Evolutionary conservation across 495 filamentous ascomycete genomes (phyloP), one percentile per base, ranked within the genome.

Genomic region (Daldinia childiae): DNA sequence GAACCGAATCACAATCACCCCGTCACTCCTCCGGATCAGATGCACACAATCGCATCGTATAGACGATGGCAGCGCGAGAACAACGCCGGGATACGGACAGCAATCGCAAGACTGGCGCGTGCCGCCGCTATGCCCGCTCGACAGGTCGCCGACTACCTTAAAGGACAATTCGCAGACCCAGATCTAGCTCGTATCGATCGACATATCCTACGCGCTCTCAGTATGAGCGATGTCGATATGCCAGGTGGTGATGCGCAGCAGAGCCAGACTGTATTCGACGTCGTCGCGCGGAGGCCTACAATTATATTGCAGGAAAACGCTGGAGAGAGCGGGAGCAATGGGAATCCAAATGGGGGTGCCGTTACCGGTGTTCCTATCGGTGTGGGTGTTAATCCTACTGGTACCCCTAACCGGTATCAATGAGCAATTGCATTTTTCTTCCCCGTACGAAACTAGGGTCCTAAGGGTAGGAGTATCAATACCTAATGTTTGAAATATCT

Each of bases 21-120:
- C 29, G 70, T 69, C 27, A 77, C 75, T 0, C 58, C 65, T 7
- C 64, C 73, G 17, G 75, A 75, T 14, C 60, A 72, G 50, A 77
- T 77, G 75, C 73, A 77, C 52, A 75, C 66, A 30, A 52, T 77
- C 14, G 75, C 75, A 4, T 73, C 72, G 38, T 77, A 77, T 43
- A 73, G 75, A 8, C 73, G 75, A 7, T 77, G 75, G 75, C 75
- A 77, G 58, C 66, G 72, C 24, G 75, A 77, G 21, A 77, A 77
- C 36, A 75, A 72, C 27, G 75, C 75, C 48, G 75, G 75, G n/a
- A 71, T 77, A 39, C 60, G 75, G 6, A 24, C 48, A 21, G 73
- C 73, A 14, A 74, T 77, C 39, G 61, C 58, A 2, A 52, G 73
- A 1, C 70, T 77, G 6, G 58, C 67, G 0, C 57, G 70, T 14